Conservation (phyloP, 2,329 filamentous ascomycete species). For the Ceratocystiopsis minuta region DNA sequence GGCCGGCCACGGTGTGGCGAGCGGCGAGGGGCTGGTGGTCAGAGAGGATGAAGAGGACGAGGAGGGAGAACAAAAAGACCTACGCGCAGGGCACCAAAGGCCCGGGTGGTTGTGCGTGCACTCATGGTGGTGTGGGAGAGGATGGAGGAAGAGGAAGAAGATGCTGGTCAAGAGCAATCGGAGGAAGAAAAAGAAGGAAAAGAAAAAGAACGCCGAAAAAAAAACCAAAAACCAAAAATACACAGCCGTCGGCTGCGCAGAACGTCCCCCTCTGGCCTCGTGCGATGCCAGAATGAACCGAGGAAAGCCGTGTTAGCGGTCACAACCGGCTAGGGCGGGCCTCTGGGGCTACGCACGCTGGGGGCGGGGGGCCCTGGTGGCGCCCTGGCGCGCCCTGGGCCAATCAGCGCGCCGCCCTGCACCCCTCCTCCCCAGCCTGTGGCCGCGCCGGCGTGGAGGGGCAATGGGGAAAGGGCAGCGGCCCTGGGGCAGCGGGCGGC, state of each 20-base stretch:
- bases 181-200: background rate
- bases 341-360: no score
- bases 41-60: no score
- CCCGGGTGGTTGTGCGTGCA: conserved; percentile 7
- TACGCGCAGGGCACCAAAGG: conserved; percentile 8
- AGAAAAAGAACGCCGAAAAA: background rate
- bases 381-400: no score
- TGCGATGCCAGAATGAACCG: conserved; percentile 5
- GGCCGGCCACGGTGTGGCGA: conserved; percentile 2
- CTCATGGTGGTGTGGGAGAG: conserved; percentile 4
- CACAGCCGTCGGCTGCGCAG: background rate
- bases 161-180: background rate
- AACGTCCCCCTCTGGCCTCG: background rate
- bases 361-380: no score
- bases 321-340: no score
- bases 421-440: no score
- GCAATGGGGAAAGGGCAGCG: no score
- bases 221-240: background rate
- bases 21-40: conserved; percentile 2
- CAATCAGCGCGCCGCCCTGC: no score
- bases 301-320: conserved; percentile 8
- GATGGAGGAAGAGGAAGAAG: background rate
- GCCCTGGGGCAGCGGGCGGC: no score
- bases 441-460: no score
- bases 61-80: background rate